phyloP scores from a whole-genome alignment of 2,329 filamentous ascomycete species.

The Pseudogymnoascus sp. region DNA sequence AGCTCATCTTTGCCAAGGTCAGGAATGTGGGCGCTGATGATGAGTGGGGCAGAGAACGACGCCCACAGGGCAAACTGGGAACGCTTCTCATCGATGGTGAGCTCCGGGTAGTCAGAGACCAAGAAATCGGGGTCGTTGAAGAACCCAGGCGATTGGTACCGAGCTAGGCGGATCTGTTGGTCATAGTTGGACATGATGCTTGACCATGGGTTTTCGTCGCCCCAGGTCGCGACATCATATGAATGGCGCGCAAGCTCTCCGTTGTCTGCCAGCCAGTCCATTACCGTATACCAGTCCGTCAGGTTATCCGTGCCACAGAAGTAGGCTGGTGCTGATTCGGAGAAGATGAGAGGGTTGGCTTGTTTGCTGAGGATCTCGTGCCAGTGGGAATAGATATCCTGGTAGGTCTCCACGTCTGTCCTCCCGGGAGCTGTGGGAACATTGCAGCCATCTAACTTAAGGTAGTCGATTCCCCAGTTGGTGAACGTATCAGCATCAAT shows the following conservation, averaged over 20 bases:
- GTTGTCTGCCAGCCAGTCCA: constrained; percentile 36
- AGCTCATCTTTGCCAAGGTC: constrained; percentile 29
- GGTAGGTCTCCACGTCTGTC: constrained; percentile 32
- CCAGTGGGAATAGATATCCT: constrained; percentile 36
- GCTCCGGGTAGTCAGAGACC: constrained; percentile 5
- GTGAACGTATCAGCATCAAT: constrained; percentile 49
- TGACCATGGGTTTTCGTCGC: constrained; percentile 32
- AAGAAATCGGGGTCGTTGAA: constrained; percentile 16
- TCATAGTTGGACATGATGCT: constrained; percentile 41
- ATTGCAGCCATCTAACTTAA: constrained; percentile 52
- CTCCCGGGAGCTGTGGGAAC: constrained; percentile 17
- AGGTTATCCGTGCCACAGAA: constrained; percentile 38
- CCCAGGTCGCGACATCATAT: constrained; percentile 25
- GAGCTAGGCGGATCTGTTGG: constrained; percentile 26
- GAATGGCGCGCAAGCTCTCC: constrained; percentile 32
- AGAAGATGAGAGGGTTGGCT: constrained; percentile 26
- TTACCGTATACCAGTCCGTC: constrained; percentile 36
- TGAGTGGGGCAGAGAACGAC: constrained; percentile 23
- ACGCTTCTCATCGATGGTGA: constrained; percentile 11
- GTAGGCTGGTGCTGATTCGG: constrained; percentile 39
- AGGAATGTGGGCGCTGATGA: constrained; percentile 28
- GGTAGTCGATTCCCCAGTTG: constrained; percentile 51
- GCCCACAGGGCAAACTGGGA: constrained; percentile 20
- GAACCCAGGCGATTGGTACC: constrained; percentile 30
- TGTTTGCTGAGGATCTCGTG: constrained; percentile 29